These are phyloP conservation scores for Coniochaeta sp. DNA, from an alignment of 2,329 filamentous ascomycete genomes.

Conservation along the genomic window DNA sequence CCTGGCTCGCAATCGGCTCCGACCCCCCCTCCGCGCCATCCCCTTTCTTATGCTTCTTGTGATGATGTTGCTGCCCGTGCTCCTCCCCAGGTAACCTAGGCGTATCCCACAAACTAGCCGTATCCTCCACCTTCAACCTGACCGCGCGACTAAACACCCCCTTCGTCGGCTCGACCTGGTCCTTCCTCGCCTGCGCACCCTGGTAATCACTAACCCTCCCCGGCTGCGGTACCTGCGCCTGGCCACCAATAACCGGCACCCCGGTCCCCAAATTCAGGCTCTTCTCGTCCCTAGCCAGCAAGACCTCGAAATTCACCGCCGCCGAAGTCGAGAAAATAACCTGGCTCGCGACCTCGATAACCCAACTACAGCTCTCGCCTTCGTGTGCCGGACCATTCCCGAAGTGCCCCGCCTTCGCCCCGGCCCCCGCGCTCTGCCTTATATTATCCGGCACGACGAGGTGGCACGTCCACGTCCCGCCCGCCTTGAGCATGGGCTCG, in stretches of 20 bases:
- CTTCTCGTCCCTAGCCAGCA: conserved; percentile 79
- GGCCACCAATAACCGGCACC: conserved; percentile 37
- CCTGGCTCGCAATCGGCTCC: background rate
- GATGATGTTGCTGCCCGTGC: conserved; percentile 5
- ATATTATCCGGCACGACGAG: conserved; percentile 75
- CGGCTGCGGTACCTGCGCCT: conserved; percentile 48
- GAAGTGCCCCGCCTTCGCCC: conserved; percentile 37
- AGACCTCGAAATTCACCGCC: conserved; percentile 78
- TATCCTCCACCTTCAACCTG: conserved; percentile 76
- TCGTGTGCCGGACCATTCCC: conserved; percentile 37
- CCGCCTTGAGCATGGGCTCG: conserved; percentile 93
- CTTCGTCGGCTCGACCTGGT: conserved; percentile 56
- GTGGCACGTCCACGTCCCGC: conserved; percentile 75
- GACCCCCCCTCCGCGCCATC: conserved; percentile 15
- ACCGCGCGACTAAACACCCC: conserved; percentile 84
- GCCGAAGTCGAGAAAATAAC: conserved; percentile 89
- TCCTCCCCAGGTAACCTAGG: conserved; percentile 62
- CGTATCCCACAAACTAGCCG: conserved; percentile 85
- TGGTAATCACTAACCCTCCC: conserved; percentile 72
- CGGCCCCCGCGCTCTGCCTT: conserved; percentile 53
- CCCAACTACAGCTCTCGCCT: conserved; percentile 65
- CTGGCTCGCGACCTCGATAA: conserved; percentile 87
- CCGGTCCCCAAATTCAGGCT: conserved; percentile 61
- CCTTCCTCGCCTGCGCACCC: conserved; percentile 40
- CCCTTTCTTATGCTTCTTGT: conserved; percentile 9